Evolutionary conservation across 331 rosid species (phyloP).

Genomic region (Malus hybrid): DNA sequence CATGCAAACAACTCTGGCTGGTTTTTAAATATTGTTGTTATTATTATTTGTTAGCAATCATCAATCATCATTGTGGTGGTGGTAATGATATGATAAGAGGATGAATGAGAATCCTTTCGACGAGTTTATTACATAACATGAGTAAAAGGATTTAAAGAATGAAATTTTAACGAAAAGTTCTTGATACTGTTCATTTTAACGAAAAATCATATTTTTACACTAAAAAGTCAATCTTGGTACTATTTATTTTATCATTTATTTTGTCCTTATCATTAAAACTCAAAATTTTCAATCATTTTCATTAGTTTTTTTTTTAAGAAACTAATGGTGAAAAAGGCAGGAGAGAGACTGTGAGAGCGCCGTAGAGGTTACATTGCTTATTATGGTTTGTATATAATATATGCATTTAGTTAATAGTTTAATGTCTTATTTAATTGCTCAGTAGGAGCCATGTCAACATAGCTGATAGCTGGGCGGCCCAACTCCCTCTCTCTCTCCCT

Average conservation of each 20-base stretch:
- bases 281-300: too few relatives aligned
- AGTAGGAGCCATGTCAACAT: slow-evolving; percentile 79
- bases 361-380: neutral
- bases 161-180: too few relatives aligned
- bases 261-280: too few relatives aligned
- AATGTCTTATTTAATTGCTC: neutral
- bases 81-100: neutral
- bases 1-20: neutral
- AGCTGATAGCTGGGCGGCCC: slow-evolving; percentile 94
- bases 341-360: neutral
- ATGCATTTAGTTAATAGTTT: neutral
- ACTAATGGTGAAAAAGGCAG: neutral
- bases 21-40: neutral
- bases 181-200: too few relatives aligned
- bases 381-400: neutral
- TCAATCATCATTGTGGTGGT: neutral
- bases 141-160: neutral
- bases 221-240: too few relatives aligned
- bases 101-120: neutral
- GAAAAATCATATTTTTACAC: too few relatives aligned
- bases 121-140: neutral
- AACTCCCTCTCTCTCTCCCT: slow-evolving; percentile 4
- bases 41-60: neutral
- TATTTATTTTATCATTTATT: too few relatives aligned
- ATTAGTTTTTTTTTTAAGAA: too few relatives aligned